These are phyloP conservation scores for Cantharellus anzutake DNA, from an alignment of 768 basidiomycete species.

Conservation along the genomic window DNA sequence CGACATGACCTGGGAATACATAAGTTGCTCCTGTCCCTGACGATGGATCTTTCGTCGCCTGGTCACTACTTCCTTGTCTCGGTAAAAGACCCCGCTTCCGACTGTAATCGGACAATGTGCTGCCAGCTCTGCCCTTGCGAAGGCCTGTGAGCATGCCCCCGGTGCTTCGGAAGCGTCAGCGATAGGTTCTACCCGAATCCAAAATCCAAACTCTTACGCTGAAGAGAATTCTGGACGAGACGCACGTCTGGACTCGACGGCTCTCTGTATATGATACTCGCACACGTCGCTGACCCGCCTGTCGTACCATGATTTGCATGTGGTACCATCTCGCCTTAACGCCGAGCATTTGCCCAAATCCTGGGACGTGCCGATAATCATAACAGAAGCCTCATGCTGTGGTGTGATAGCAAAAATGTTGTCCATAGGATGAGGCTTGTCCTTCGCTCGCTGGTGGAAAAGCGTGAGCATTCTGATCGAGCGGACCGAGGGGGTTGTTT, in stretches of 20 bases:
- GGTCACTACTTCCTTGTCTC: constrained; percentile 16
- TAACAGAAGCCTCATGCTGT: constrained; percentile 56
- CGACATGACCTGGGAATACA: constrained; percentile 57
- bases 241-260: constrained; percentile 54
- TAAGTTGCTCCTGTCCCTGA: constrained; percentile 34
- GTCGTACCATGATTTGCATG: constrained; percentile 82
- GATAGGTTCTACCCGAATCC: neutral
- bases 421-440: constrained; percentile 49
- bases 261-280: constrained; percentile 76
- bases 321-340: constrained; percentile 54
- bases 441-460: constrained; percentile 12
- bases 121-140: constrained; percentile 28
- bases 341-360: constrained; percentile 80
- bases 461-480: neutral
- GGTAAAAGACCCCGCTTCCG: constrained; percentile 65
- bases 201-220: constrained; percentile 33
- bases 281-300: constrained; percentile 68
- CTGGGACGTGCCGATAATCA: constrained; percentile 65
- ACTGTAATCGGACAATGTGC: constrained; percentile 41
- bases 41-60: constrained; percentile 19
- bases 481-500: constrained; percentile 14
- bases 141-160: constrained; percentile 7
- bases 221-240: constrained; percentile 70
- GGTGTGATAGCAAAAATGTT: constrained; percentile 83
- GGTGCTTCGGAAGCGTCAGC: neutral